Conservation (phyloP, 2,329 filamentous ascomycete species). For the Fusarium humuli region DNA sequence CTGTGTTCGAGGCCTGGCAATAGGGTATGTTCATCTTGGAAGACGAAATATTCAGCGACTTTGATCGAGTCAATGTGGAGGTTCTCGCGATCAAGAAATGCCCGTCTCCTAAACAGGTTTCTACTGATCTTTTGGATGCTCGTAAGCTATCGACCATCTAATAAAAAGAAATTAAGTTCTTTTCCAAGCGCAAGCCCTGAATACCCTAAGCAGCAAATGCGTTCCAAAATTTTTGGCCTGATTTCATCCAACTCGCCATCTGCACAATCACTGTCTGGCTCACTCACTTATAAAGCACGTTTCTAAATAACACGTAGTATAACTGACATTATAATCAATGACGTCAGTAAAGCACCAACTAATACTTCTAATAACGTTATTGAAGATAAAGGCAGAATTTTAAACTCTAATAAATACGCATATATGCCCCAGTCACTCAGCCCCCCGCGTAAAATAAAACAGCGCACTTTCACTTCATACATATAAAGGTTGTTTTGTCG, state of each 20-base stretch:
- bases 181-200: too few relatives aligned
- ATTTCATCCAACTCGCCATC: too few relatives aligned
- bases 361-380: background rate
- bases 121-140: background rate
- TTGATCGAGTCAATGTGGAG: background rate
- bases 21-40: rapidly evolving
- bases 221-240: too few relatives aligned
- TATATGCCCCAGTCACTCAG: background rate
- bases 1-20: background rate
- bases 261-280: too few relatives aligned
- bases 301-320: too few relatives aligned
- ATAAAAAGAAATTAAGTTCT: too few relatives aligned
- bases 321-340: too few relatives aligned
- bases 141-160: background rate
- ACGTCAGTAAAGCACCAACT: background rate
- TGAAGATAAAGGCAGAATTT: background rate
- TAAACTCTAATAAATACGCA: background rate
- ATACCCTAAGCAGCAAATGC: too few relatives aligned
- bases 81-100: background rate
- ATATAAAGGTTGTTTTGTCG: background rate
- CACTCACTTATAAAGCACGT: too few relatives aligned
- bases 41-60: background rate
- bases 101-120: background rate
- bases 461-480: background rate
- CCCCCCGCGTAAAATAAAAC: too few relatives aligned